Conservation (phyloP, 805 yeast genomes). For the Metschnikowia kunwiensis region DNA sequence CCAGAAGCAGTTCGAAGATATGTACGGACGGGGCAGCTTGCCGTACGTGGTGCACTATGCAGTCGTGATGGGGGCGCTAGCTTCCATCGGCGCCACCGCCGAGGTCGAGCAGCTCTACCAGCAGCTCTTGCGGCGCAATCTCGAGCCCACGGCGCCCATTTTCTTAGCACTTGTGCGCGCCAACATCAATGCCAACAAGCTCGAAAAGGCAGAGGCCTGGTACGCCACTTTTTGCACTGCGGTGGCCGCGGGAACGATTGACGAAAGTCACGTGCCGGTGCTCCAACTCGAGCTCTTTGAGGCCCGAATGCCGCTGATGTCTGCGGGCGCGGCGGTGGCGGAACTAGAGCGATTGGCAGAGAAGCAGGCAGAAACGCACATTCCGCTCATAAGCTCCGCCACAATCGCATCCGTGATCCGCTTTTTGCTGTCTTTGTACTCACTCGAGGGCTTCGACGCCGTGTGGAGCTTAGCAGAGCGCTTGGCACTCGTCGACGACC, state of each 20-base stretch:
- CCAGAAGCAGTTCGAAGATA: conserved; percentile 53
- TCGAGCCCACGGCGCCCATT: conserved; percentile 45
- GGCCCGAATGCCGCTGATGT: conserved; percentile 25
- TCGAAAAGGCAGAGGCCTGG: conserved; percentile 29
- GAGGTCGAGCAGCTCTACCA: conserved; percentile 49
- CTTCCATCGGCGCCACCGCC: conserved; percentile 45
- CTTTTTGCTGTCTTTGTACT: conserved; percentile 22
- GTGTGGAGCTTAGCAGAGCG: conserved; percentile 20
- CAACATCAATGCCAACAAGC: conserved; percentile 36
- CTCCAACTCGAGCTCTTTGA: conserved; percentile 28
- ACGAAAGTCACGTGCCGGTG: conserved; percentile 19
- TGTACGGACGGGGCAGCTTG: conserved; percentile 51
- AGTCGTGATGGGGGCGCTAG: conserved; percentile 59
- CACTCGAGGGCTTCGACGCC: conserved; percentile 21
- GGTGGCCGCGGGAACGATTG: conserved; percentile 18
- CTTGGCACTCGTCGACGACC: conserved; percentile 21
- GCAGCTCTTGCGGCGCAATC: conserved; percentile 44
- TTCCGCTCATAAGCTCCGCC: conserved; percentile 19
- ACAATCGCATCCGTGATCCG: conserved; percentile 20
- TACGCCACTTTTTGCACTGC: conserved; percentile 29
- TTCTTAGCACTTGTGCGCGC: conserved; percentile 45
- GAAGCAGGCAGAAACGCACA: conserved; percentile 15
- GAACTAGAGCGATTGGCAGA: conserved; percentile 24
- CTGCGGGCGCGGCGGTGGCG: conserved; percentile 26
- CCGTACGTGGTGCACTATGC: conserved; percentile 57